Percentiles rank a stretch among this genome's conserved stretches.
Evolutionary conservation across 2,329 filamentous ascomycete species (phyloP).

Genomic region (Fusarium sp.): DNA sequence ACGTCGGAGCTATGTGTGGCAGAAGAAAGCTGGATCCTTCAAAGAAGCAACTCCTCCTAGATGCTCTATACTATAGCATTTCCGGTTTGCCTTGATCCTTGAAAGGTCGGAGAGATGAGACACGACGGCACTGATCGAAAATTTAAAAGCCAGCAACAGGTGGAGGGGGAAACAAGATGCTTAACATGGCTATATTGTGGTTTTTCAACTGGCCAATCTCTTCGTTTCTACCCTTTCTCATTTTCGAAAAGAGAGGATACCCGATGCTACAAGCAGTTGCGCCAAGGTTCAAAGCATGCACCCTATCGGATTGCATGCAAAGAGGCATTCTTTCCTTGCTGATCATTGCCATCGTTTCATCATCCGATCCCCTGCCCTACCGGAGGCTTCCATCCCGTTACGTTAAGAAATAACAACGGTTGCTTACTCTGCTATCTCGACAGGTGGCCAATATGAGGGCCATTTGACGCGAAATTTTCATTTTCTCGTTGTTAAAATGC

Average conservation of each 20-base stretch:
- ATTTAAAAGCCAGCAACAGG: slow-evolving; percentile 30
- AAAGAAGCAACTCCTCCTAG: neutral
- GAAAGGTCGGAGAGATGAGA: neutral
- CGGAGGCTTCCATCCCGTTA: neutral
- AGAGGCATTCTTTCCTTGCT: slow-evolving; percentile 19
- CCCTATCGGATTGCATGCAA: slow-evolving; percentile 25
- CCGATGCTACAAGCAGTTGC: slow-evolving; percentile 17
- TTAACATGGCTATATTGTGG: slow-evolving; percentile 10
- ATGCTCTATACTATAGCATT: neutral
- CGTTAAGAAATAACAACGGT: neutral
- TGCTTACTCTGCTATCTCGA: neutral
- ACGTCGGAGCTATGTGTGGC: slow-evolving; percentile 7
- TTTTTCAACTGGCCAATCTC: slow-evolving; percentile 16
- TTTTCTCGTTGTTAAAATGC: neutral
- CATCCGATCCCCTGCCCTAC: slow-evolving; percentile 10
- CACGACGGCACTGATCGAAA: slow-evolving; percentile 6
- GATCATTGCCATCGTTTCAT: slow-evolving; percentile 22
- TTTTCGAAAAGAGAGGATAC: slow-evolving; percentile 10
- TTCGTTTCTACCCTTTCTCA: slow-evolving; percentile 29
- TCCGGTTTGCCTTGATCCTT: neutral
- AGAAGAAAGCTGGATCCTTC: slow-evolving; percentile 6
- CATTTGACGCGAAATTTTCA: neutral
- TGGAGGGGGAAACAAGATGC: slow-evolving; percentile 11
- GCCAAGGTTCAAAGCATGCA: slow-evolving; percentile 15
- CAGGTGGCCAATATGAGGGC: slow-evolving; percentile 6